Conservation (phyloP, 1,284 basidiomycete species). For the Cryptococcus sp. region DNA sequence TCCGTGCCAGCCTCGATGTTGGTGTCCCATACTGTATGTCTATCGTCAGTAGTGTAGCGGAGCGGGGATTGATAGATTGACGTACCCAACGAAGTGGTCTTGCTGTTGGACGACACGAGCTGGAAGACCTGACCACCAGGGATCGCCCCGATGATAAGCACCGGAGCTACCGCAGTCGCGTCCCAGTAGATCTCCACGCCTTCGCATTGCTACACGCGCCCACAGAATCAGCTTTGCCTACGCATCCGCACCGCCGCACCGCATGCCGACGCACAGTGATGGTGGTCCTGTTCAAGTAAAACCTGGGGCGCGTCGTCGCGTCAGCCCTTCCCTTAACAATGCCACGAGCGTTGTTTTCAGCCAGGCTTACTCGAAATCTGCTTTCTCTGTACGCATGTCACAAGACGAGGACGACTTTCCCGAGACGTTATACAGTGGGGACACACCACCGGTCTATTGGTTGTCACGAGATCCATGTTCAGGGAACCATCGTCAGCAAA, state of each 20-base stretch:
- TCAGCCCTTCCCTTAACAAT: background rate
- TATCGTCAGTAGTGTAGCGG: slow-evolving; percentile 1
- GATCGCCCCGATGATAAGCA: slow-evolving; percentile 39
- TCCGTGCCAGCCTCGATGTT: slow-evolving; percentile 34
- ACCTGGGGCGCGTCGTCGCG: slow-evolving; percentile 16
- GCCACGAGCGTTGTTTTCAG: background rate
- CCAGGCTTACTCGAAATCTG: slow-evolving; percentile 31
- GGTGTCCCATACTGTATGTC: slow-evolving; percentile 28
- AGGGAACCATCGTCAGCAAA: background rate
- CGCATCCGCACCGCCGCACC: background rate
- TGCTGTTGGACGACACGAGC: slow-evolving; percentile 16
- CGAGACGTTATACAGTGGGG: slow-evolving; percentile 26
- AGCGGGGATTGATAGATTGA: too few species aligned
- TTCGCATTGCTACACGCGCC: slow-evolving; percentile 29
- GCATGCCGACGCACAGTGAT: slow-evolving; percentile 23
- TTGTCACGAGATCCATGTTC: background rate
- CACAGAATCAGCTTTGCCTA: background rate
- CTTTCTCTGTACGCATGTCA: slow-evolving; percentile 17
- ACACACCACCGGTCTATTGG: slow-evolving; percentile 39
- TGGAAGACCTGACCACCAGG: slow-evolving; percentile 41
- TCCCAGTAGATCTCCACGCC: slow-evolving; percentile 37
- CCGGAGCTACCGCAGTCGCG: slow-evolving; percentile 23
- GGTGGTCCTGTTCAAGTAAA: slow-evolving; percentile 35
- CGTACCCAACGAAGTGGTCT: slow-evolving; percentile 18
- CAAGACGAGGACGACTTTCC: slow-evolving; percentile 20